phyloP scores from a whole-genome alignment of 2,329 filamentous ascomycete species.

The Fonsecaea monophora region DNA sequence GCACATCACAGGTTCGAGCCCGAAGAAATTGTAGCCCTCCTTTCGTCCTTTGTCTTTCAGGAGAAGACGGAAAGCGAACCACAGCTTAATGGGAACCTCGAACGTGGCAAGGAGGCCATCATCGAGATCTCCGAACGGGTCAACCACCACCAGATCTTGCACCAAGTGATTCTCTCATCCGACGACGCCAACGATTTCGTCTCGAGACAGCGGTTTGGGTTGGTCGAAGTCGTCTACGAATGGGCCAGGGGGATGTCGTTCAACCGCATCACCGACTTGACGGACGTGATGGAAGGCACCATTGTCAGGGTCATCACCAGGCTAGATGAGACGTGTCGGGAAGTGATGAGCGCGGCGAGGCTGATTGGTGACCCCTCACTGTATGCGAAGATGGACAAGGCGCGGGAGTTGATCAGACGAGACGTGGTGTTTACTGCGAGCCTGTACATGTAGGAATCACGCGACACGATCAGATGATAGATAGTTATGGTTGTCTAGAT shows the following conservation, averaged over 20 bases:
- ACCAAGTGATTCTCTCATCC: constrained; percentile 88
- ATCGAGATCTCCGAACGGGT: constrained; percentile 91
- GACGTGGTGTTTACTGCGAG: constrained; percentile 91
- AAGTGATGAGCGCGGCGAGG: constrained; percentile 95
- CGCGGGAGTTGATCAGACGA: constrained; percentile 96
- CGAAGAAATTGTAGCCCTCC: constrained; percentile 91
- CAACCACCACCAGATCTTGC: constrained; percentile 83
- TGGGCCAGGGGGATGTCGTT: constrained; percentile 99
- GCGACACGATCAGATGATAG: not conserved
- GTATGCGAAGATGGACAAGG: constrained; percentile 95
- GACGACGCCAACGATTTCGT: constrained; percentile 95
- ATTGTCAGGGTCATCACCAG: constrained; percentile 95
- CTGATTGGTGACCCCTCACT: constrained; percentile 93
- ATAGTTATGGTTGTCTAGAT: too few species aligned
- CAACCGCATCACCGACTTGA: constrained; percentile 94
- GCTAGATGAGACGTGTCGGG: constrained; percentile 92
- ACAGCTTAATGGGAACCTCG: constrained; percentile 79
- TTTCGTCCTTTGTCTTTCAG: constrained; percentile 96
- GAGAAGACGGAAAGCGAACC: constrained; percentile 89
- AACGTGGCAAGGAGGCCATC: constrained; percentile 83
- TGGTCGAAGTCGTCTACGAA: constrained; percentile 98
- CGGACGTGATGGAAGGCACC: constrained; percentile 94
- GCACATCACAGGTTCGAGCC: constrained; percentile 30
- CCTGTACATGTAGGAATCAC: constrained; percentile 74
- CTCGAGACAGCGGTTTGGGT: constrained; percentile 82